These are phyloP conservation scores for Symbiodinium natans DNA, from an alignment of 73 alveolate species.

Conservation along the genomic window DNA sequence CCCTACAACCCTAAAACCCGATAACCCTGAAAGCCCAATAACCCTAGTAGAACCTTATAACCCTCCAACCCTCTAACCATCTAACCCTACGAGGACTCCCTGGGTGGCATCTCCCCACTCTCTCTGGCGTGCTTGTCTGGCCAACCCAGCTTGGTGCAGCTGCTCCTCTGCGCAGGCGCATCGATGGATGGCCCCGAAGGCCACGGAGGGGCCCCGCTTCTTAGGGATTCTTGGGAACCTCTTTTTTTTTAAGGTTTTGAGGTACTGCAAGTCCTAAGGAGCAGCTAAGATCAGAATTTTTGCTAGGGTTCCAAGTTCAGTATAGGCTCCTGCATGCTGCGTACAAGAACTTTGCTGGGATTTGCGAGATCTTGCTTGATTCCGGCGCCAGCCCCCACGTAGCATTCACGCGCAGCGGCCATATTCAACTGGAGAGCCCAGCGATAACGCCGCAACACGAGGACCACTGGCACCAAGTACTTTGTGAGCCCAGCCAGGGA, in stretches of 20 bases:
- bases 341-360: not conserved
- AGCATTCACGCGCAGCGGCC: not conserved
- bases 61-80: too few species aligned
- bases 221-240: too few species aligned
- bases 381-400: conserved; percentile 48
- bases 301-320: too few species aligned
- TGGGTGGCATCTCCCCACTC: conserved; percentile 4
- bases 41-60: too few species aligned
- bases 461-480: not conserved
- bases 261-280: too few species aligned
- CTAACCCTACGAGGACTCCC: not conserved
- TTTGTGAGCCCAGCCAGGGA: not conserved
- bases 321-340: too few species aligned
- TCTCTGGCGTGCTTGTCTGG: conserved; percentile 53
- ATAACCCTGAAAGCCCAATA: too few species aligned
- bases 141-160: conserved; percentile 7
- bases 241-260: too few species aligned
- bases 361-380: conserved; percentile 53
- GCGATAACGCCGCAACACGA: not conserved
- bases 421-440: not conserved
- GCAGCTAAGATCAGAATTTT: too few species aligned
- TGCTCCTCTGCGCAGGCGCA: conserved; percentile 40
- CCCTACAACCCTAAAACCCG: too few species aligned
- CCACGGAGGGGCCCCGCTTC: not conserved
- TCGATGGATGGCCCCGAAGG: conserved; percentile 48